These are phyloP conservation scores for Sugiyamaella sp. DNA, from an alignment of 1,139 yeast genomes.

Conservation along the genomic window DNA sequence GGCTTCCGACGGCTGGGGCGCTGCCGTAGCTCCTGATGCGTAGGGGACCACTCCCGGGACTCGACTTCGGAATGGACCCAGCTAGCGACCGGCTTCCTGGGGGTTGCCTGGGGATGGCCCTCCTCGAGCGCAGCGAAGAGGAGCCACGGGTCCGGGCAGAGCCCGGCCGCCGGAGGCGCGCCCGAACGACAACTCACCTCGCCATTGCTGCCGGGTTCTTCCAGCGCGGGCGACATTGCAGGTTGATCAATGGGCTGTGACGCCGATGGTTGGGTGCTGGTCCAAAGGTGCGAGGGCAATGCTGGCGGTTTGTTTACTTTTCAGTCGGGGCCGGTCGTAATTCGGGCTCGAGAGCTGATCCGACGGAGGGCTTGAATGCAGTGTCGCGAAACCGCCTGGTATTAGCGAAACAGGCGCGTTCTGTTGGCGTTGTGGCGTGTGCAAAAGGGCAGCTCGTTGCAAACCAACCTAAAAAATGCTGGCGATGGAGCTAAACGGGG, in stretches of 20 bases:
- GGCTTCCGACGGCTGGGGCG: background rate
- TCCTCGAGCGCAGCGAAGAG: background rate
- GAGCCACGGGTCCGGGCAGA: background rate
- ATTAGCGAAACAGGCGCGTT: too few species aligned
- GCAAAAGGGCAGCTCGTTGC: background rate
- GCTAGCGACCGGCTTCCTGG: background rate
- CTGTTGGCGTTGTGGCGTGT: background rate
- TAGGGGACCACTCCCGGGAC: too few species aligned
- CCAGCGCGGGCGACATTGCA: conserved; percentile 17
- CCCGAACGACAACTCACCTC: too few species aligned
- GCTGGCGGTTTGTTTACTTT: conserved; percentile 12
- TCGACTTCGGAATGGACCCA: background rate
- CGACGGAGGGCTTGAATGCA: background rate
- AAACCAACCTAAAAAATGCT: background rate
- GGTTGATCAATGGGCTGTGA: too few species aligned
- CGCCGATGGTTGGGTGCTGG: too few species aligned
- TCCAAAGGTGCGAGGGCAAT: background rate
- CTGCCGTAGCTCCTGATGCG: background rate
- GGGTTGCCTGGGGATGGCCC: background rate
- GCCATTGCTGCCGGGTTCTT: conserved; percentile 9
- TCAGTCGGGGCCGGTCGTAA: too few species aligned
- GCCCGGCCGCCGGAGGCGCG: too few species aligned
- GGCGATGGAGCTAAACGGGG: background rate
- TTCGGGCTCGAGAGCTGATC: background rate
- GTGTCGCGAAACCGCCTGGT: too few species aligned